Conservation (phyloP, 768 basidiomycete species). For the Daedaleopsis sinensis region DNA sequence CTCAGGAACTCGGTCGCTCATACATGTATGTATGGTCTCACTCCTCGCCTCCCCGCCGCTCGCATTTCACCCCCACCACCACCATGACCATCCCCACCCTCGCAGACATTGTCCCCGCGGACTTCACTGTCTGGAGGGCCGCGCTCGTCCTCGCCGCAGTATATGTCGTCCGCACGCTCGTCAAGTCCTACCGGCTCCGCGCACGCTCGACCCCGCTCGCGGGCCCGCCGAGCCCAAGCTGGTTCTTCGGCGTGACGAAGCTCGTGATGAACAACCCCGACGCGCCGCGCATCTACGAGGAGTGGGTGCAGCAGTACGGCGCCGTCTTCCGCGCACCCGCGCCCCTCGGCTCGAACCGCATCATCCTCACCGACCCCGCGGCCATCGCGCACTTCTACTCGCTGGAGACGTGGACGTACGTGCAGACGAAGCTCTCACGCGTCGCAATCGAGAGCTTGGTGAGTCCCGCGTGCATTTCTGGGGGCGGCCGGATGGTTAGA, state of each 20-base stretch:
- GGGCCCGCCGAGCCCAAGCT: slow-evolving; percentile 46
- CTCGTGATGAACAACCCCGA: slow-evolving; percentile 34
- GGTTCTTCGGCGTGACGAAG: slow-evolving; percentile 44
- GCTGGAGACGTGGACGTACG: slow-evolving; percentile 52
- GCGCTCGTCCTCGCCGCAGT: slow-evolving; percentile 2
- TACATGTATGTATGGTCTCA: not conserved
- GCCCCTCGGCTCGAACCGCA: slow-evolving; percentile 16
- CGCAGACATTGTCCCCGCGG: not conserved
- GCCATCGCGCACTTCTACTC: slow-evolving; percentile 54
- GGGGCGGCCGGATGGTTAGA: not conserved
- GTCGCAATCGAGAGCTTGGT: slow-evolving; percentile 44
- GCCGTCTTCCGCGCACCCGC: slow-evolving; percentile 45
- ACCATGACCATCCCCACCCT: not conserved
- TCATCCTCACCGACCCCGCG: slow-evolving; percentile 37
- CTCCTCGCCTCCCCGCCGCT: not conserved
- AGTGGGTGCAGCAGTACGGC: slow-evolving; percentile 53
- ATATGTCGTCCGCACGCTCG: slow-evolving; percentile 24
- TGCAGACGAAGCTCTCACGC: slow-evolving; percentile 37
- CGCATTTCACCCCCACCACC: not conserved
- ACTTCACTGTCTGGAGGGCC: slow-evolving; percentile 4
- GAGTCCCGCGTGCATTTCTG: slow-evolving; percentile 2
- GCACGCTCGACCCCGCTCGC: slow-evolving; percentile 38
- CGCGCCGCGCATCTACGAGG: slow-evolving; percentile 40
- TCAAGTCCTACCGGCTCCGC: slow-evolving; percentile 16
- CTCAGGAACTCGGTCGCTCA: not conserved